Evolutionary conservation across 192 early-diverging fungal genomes (phyloP).

Genomic region (Chytriomyces sp.): DNA sequence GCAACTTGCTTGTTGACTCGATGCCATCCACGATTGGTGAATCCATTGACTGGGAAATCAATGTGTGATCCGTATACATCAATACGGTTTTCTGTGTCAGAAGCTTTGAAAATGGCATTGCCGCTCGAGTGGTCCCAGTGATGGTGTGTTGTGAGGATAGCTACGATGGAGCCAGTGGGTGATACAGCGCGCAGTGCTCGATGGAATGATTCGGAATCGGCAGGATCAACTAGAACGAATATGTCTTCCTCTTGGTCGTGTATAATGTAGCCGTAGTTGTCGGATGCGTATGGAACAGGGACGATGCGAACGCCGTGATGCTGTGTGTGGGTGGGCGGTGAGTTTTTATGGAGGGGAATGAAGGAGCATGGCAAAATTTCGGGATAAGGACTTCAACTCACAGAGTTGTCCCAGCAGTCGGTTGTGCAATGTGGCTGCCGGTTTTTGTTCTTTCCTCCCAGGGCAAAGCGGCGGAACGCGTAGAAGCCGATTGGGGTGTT

Average conservation of each 20-base stretch:
- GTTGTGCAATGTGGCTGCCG: no score
- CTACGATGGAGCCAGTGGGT: not conserved
- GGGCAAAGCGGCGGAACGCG: not conserved
- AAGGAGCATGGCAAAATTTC: no score
- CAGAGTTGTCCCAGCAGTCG: no score
- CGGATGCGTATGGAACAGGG: slow-evolving; percentile 18
- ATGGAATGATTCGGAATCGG: not conserved
- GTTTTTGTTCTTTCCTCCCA: not conserved
- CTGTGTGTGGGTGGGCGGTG: not conserved
- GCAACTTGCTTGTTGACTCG: slow-evolving; percentile 4
- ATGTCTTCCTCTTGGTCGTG: not conserved
- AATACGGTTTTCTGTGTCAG: not conserved
- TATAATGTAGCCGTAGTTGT: slow-evolving; percentile 22
- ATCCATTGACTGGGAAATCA: slow-evolving; percentile 23
- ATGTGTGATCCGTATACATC: slow-evolving; percentile 18
- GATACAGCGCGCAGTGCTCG: not conserved
- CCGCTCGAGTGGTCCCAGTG: slow-evolving; percentile 25
- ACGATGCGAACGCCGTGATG: slow-evolving; percentile 11
- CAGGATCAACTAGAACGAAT: not conserved
- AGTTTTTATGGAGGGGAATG: not conserved
- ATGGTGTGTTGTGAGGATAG: slow-evolving; percentile 16
- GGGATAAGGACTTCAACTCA: no score
- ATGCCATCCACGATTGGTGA: not conserved
- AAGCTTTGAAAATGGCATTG: not conserved
- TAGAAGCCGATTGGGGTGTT: not conserved